Conservation (phyloP, 257 asterid species). For the Rehmannia glutinosa region DNA sequence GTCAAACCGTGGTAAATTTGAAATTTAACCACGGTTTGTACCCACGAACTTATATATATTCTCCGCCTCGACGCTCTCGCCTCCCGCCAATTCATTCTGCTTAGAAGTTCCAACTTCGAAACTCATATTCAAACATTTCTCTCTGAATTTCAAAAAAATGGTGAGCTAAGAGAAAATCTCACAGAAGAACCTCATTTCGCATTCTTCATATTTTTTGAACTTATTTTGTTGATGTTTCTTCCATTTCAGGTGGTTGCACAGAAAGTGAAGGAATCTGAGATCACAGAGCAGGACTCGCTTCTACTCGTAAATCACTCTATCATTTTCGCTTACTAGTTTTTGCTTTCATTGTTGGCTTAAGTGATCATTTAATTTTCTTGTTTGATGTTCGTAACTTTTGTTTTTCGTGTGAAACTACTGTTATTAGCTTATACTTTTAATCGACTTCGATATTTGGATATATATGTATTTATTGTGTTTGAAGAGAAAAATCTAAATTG, state of each 20-base stretch:
- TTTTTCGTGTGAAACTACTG: not conserved
- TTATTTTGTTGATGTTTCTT: not conserved
- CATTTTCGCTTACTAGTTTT: not conserved
- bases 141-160: slow-evolving; percentile 30
- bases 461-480: not conserved
- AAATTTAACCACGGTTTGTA: slow-evolving; percentile 20
- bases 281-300: slow-evolving; percentile 96
- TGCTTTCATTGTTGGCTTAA: not conserved
- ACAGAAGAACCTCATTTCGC: not conserved
- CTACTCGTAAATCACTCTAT: slow-evolving; percentile 46
- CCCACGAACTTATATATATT: not conserved
- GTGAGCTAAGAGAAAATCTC: slow-evolving; percentile 32
- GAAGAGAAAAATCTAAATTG: not conserved
- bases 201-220: not conserved
- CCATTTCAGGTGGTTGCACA: slow-evolving; percentile 77
- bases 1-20: slow-evolving; percentile 3
- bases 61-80: not conserved
- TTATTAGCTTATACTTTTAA: not conserved
- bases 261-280: slow-evolving; percentile 79
- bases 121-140: slow-evolving; percentile 12
- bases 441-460: slow-evolving; percentile 2
- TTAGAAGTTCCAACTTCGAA: not conserved
- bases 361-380: not conserved
- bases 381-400: not conserved
- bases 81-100: slow-evolving; percentile 37